A percentile compares a stretch with the other conserved stretches of the same genome.
These are phyloP conservation scores for Starmerella lactis-condensi DNA, from an alignment of 805 yeast genomes.

Conservation along the genomic window DNA sequence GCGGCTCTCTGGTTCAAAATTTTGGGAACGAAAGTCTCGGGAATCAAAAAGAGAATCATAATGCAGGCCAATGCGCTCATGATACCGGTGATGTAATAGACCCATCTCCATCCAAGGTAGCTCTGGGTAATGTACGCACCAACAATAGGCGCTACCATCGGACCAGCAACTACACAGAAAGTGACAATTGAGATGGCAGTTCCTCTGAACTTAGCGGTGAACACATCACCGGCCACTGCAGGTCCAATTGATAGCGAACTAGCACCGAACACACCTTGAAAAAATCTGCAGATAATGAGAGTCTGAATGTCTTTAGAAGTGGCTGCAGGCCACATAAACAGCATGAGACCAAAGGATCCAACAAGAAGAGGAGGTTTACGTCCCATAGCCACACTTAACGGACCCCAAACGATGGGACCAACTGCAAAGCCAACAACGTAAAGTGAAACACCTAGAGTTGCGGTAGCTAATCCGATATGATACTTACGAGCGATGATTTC, in stretches of 20 bases:
- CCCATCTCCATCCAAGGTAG: conserved; percentile 71
- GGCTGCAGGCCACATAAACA: conserved; percentile 57
- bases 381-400: conserved; percentile 62
- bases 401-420: conserved; percentile 86
- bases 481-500: conserved; percentile 31
- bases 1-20: conserved; percentile 46
- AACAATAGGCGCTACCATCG: conserved; percentile 63
- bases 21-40: conserved; percentile 58
- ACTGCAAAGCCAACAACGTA: conserved; percentile 87
- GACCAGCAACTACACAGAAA: conserved; percentile 50
- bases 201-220: conserved; percentile 48
- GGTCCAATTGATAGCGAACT: conserved; percentile 72
- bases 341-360: conserved; percentile 37
- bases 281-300: conserved; percentile 49
- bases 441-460: conserved; percentile 55
- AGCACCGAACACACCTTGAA: conserved; percentile 70
- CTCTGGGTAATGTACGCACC: conserved; percentile 49
- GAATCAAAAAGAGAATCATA: conserved; percentile 28
- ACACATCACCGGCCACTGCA: conserved; percentile 72
- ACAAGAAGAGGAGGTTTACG: conserved; percentile 42
- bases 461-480: conserved; percentile 49
- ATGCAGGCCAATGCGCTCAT: conserved; percentile 31
- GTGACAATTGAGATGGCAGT: conserved; percentile 54
- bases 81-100: conserved; percentile 51
- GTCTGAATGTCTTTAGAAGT: conserved; percentile 66